Evolutionary conservation across 176 grass and related monocot species (phyloP).

Genomic region (Phoenix roebelenii): DNA sequence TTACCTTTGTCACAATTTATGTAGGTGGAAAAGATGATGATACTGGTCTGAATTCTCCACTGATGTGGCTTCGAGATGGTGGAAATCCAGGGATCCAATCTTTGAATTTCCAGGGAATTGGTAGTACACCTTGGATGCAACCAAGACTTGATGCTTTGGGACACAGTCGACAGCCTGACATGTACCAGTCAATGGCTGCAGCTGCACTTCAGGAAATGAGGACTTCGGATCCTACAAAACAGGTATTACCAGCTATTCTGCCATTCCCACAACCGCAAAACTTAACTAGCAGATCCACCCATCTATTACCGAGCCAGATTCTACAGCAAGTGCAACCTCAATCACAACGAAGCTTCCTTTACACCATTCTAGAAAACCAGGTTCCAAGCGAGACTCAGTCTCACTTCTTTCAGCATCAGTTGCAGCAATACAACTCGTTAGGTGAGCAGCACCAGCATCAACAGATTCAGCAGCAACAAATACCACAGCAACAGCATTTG

Average conservation of each 20-base stretch:
- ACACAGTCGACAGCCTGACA: slow-evolving; percentile 60
- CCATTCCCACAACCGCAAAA: slow-evolving; percentile 78
- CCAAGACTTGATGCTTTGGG: slow-evolving; percentile 54
- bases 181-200: slow-evolving; percentile 53
- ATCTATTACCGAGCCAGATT: slow-evolving; percentile 52
- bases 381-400: slow-evolving; percentile 51
- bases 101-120: slow-evolving; percentile 63
- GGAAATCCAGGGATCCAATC: slow-evolving; percentile 75
- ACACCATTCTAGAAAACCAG: slow-evolving; percentile 32
- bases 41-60: slow-evolving; percentile 60
- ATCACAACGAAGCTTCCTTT: slow-evolving; percentile 44
- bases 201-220: slow-evolving; percentile 36
- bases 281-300: slow-evolving; percentile 29
- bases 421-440: slow-evolving; percentile 33
- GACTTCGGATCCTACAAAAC: slow-evolving; percentile 37
- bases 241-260: slow-evolving; percentile 53
- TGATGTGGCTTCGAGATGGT: slow-evolving; percentile 84
- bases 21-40: slow-evolving; percentile 82
- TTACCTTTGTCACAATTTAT: slow-evolving; percentile 16
- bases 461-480: slow-evolving; percentile 26
- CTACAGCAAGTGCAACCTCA: slow-evolving; percentile 54
- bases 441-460: slow-evolving; percentile 50
- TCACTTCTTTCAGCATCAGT: slow-evolving; percentile 52
- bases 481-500: slow-evolving; percentile 39
- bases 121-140: slow-evolving; percentile 72